Conservation (phyloP, 345 rosid genomes). For the Gossypium raimondii region DNA sequence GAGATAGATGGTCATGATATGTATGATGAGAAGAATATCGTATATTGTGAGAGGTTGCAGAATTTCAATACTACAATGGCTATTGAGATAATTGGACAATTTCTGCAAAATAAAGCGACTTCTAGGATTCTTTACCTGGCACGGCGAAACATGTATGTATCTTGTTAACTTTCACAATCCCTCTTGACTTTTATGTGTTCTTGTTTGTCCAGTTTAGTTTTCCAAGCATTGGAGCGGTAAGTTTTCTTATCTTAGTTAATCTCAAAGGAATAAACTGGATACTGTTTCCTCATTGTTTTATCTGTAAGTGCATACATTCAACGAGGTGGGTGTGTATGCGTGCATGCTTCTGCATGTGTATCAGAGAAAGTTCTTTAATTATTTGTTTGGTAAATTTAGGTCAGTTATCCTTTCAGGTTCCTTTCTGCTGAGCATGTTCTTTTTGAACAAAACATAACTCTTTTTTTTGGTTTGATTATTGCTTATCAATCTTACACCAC, state of each 20-base stretch:
- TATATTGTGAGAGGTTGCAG: constrained; percentile 48
- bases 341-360: background rate
- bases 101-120: constrained; percentile 60
- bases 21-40: constrained; percentile 46
- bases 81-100: constrained; percentile 64
- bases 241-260: constrained; percentile 8
- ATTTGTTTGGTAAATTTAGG: background rate
- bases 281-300: background rate
- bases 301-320: background rate
- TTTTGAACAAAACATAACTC: background rate
- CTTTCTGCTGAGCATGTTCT: background rate
- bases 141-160: constrained; percentile 59
- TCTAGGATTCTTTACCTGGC: constrained; percentile 75
- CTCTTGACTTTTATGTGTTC: constrained; percentile 7
- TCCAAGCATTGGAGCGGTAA: background rate
- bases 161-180: background rate
- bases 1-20: constrained; percentile 54
- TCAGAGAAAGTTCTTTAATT: background rate
- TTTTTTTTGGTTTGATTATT: background rate
- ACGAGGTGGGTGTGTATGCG: background rate
- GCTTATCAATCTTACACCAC: constrained; percentile 11
- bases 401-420: constrained; percentile 4
- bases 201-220: constrained; percentile 5
- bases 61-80: constrained; percentile 64
- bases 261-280: background rate